Evolutionary conservation across 345 rosid species (phyloP).

Genomic region (Abelmoschus esculentus): DNA sequence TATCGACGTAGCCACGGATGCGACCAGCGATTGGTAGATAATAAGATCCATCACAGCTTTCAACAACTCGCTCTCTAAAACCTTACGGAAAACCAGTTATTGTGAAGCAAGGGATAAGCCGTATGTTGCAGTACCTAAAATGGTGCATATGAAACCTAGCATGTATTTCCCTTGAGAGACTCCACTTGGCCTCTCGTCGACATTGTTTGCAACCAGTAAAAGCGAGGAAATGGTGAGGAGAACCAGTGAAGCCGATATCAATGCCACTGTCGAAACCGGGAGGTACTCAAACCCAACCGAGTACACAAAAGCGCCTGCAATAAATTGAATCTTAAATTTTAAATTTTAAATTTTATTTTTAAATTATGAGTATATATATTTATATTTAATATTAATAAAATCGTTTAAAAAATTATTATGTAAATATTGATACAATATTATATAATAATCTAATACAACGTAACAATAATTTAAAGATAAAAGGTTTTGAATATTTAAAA

Average conservation of each 20-base stretch:
- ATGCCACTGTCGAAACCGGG: conserved; percentile 39
- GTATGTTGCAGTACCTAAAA: conserved; percentile 34
- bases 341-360: too few relatives aligned
- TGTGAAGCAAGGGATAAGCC: conserved; percentile 32
- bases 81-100: conserved; percentile 33
- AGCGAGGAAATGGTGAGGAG: conserved; percentile 39
- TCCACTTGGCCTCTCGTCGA: not conserved
- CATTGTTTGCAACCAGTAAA: conserved; percentile 31
- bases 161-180: conserved; percentile 20
- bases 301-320: too few relatives aligned
- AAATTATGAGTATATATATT: too few relatives aligned
- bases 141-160: conserved; percentile 39
- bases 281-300: conserved; percentile 26
- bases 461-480: too few relatives aligned
- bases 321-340: too few relatives aligned
- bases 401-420: too few relatives aligned
- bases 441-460: too few relatives aligned
- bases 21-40: conserved; percentile 20
- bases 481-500: too few relatives aligned
- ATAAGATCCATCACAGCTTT: conserved; percentile 28
- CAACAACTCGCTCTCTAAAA: conserved; percentile 20
- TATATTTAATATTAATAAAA: too few relatives aligned
- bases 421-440: too few relatives aligned
- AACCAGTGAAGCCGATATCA: conserved; percentile 41
- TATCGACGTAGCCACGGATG: conserved; percentile 12